Percentiles rank a stretch among this genome's conserved stretches.
These are phyloP conservation scores for Biscogniauxia sp. DNA, from an alignment of 2,329 filamentous ascomycete species.

Conservation along the genomic window DNA sequence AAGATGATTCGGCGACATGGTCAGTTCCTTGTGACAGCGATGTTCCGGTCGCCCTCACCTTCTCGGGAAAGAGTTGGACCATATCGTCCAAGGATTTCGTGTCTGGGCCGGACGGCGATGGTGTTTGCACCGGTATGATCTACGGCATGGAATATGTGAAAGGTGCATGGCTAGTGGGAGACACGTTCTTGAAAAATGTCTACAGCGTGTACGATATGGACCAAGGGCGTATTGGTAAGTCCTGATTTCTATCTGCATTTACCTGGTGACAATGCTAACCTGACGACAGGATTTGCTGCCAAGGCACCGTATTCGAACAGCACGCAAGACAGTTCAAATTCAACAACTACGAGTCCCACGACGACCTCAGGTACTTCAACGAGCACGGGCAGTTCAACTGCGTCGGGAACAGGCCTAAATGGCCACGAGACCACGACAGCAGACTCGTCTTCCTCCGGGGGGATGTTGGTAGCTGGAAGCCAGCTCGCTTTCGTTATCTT, in stretches of 20 bases:
- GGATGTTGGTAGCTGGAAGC: conserved; percentile 19
- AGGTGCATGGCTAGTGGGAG: conserved; percentile 75
- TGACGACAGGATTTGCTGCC: conserved; percentile 35
- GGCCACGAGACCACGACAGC: conserved; percentile 36
- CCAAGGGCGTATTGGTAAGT: conserved; percentile 58
- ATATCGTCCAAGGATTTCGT: conserved; percentile 73
- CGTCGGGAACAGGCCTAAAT: conserved; percentile 30
- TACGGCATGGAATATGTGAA: conserved; percentile 68
- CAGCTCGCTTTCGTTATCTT: conserved; percentile 18
- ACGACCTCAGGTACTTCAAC: conserved; percentile 8
- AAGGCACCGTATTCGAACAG: conserved; percentile 25
- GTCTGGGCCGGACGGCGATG: conserved; percentile 41
- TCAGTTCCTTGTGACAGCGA: conserved; percentile 70
- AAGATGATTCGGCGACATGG: conserved; percentile 59
- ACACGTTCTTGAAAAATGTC: conserved; percentile 86
- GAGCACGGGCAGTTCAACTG: conserved; percentile 11
- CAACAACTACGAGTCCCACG: conserved; percentile 11
- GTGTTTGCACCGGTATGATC: conserved; percentile 67
- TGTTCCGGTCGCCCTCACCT: conserved; percentile 59
- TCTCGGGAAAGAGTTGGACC: conserved; percentile 65
- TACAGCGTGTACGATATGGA: conserved; percentile 84
- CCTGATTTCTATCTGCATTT: background rate
- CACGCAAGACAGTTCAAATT: conserved; percentile 20
- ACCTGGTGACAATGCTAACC: conserved; percentile 4
- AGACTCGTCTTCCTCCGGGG: conserved; percentile 21